phyloP scores from a whole-genome alignment of 305 asterid genomes.

The Fraxinus floribunda region DNA sequence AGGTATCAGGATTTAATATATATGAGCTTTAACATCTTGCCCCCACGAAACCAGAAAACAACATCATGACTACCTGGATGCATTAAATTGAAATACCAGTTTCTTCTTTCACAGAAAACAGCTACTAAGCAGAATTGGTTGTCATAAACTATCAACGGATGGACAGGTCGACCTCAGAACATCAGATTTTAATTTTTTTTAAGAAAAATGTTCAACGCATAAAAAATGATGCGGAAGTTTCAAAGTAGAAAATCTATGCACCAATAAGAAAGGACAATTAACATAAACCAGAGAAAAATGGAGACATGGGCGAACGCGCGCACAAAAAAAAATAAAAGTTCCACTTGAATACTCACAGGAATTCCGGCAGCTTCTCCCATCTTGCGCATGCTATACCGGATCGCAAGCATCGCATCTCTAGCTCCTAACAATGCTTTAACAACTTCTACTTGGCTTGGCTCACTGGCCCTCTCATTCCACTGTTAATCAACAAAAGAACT shows the following conservation, averaged over 20 bases:
- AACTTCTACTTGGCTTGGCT: slow-evolving; percentile 49
- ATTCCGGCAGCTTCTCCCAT: slow-evolving; percentile 97
- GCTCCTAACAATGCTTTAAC: slow-evolving; percentile 81
- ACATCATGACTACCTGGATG: neutral
- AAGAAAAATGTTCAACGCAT: neutral
- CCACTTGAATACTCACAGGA: slow-evolving; percentile 49
- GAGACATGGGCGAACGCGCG: neutral
- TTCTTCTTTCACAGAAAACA: neutral
- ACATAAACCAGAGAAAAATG: neutral
- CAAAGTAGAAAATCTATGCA: neutral
- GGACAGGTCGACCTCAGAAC: neutral
- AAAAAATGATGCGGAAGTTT: neutral
- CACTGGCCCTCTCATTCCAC: slow-evolving; percentile 67
- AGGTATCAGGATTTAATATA: neutral
- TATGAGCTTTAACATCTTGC: neutral
- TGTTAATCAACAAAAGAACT: slow-evolving; percentile 24
- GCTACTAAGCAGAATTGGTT: neutral
- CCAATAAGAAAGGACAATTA: neutral
- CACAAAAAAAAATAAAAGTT: slow-evolving; percentile 1
- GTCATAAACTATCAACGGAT: neutral
- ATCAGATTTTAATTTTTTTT: neutral
- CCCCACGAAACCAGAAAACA: neutral
- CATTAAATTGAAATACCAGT: neutral
- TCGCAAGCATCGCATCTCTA: slow-evolving; percentile 76
- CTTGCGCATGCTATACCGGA: slow-evolving; percentile 76